Evolutionary conservation across 2,329 filamentous ascomycete genomes (phyloP).

Genomic region (Rhytidhysteron rufulum): DNA sequence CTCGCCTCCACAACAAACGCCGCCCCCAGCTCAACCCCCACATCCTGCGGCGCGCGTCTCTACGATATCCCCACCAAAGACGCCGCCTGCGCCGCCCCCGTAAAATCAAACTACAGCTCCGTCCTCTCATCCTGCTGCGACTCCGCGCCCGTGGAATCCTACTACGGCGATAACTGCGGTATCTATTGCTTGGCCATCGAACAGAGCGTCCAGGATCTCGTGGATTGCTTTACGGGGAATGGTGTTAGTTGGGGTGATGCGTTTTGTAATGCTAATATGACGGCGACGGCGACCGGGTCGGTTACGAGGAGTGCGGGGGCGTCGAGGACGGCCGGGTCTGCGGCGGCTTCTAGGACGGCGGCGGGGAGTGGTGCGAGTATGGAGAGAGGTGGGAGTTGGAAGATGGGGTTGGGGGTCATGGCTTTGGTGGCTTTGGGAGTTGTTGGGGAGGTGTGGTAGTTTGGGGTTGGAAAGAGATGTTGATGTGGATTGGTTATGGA

Average conservation of each 20-base stretch:
- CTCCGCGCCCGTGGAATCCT: background rate
- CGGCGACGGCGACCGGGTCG: background rate
- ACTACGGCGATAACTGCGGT: background rate
- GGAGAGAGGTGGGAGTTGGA: background rate
- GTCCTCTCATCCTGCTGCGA: background rate
- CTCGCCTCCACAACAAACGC: too few species aligned
- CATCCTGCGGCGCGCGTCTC: background rate
- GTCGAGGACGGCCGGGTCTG: background rate
- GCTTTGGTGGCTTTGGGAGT: slow-evolving; percentile 5
- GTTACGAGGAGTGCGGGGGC: background rate
- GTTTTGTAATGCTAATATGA: slow-evolving; percentile 2
- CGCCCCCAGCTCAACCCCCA: background rate
- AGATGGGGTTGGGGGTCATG: slow-evolving; percentile 19
- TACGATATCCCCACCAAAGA: slow-evolving; percentile 1
- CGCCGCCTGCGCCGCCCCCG: slow-evolving; percentile 1
- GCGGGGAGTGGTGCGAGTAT: background rate
- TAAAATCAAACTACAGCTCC: background rate
- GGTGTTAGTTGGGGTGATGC: background rate
- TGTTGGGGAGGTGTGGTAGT: background rate
- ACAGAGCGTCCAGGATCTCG: background rate
- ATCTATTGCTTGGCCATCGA: background rate
- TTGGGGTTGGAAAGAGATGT: background rate
- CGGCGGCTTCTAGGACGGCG: background rate
- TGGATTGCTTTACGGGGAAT: background rate
- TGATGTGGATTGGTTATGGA: background rate